Percentiles rank a stretch among this genome's conserved stretches.
Evolutionary conservation across 805 yeast species (phyloP).

Genomic region (Ogataea paradorogensis): DNA sequence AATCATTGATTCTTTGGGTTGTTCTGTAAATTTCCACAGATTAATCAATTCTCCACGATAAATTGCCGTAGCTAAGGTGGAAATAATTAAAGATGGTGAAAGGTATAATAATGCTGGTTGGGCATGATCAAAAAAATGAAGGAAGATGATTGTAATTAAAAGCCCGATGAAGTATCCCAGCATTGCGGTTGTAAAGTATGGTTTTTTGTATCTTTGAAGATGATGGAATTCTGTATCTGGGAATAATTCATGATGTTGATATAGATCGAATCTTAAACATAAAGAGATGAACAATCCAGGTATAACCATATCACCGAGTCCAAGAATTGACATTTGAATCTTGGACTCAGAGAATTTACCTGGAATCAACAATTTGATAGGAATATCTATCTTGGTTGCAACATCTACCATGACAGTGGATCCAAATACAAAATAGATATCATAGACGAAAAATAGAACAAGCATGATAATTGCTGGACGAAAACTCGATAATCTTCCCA

Average conservation of each 20-base stretch:
- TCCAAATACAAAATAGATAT: slow-evolving; percentile 64
- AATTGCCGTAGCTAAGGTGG: slow-evolving; percentile 36
- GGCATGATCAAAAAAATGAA: slow-evolving; percentile 40
- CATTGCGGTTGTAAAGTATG: slow-evolving; percentile 47
- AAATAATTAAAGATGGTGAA: slow-evolving; percentile 45
- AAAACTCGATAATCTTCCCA: slow-evolving; percentile 41
- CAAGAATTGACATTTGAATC: slow-evolving; percentile 42
- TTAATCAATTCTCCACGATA: slow-evolving; percentile 39
- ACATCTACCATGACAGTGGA: slow-evolving; percentile 61
- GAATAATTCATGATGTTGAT: slow-evolving; percentile 35
- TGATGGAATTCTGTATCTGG: slow-evolving; percentile 39
- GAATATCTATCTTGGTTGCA: slow-evolving; percentile 54
- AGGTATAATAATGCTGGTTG: slow-evolving; percentile 70
- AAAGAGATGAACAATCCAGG: slow-evolving; percentile 56
- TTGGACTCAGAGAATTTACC: slow-evolving; percentile 18
- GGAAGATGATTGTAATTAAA: slow-evolving; percentile 38
- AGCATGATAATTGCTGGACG: slow-evolving; percentile 45
- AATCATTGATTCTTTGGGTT: slow-evolving; percentile 15
- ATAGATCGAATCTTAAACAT: slow-evolving; percentile 54
- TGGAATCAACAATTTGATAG: slow-evolving; percentile 50
- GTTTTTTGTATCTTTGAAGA: slow-evolving; percentile 35
- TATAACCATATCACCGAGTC: slow-evolving; percentile 63
- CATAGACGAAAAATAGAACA: slow-evolving; percentile 54
- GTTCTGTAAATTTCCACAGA: slow-evolving; percentile 40
- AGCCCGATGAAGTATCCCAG: slow-evolving; percentile 49